A percentile compares a stretch with the other conserved stretches of the same genome.
Evolutionary conservation across 225 moss, liverwort and hornwort species (phyloP).

Genomic region (Ulota crispa): DNA sequence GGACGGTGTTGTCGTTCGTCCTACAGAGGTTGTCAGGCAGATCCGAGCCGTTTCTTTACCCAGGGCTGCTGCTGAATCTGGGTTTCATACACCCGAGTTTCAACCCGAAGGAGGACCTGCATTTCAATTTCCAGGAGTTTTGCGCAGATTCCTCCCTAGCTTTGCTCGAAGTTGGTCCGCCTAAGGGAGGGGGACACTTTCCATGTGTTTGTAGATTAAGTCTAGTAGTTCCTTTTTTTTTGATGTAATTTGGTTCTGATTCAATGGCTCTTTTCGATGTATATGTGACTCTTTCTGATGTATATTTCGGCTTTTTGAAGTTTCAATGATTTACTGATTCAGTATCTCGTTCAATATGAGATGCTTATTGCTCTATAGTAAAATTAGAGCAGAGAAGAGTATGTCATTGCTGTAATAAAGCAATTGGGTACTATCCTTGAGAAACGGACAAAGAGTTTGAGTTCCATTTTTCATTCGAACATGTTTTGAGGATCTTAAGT

Average conservation of each 20-base stretch:
- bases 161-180: conserved; percentile 19
- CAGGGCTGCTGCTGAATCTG: conserved; percentile 12
- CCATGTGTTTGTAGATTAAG: not conserved
- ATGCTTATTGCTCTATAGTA: not conserved
- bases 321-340: not conserved
- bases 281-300: not conserved
- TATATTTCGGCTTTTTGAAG: not conserved
- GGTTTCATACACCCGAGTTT: conserved; percentile 18
- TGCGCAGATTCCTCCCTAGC: conserved; percentile 32
- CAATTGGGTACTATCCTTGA: not conserved
- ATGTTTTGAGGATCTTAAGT: not conserved
- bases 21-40: conserved; percentile 20
- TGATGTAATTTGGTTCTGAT: not conserved
- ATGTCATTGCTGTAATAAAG: not conserved
- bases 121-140: conserved; percentile 1
- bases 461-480: not conserved
- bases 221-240: not conserved
- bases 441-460: not conserved
- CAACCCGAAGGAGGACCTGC: conserved; percentile 23
- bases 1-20: conserved; percentile 41
- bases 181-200: not conserved
- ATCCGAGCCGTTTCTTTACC: not conserved
- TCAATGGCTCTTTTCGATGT: not conserved
- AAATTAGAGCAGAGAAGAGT: not conserved
- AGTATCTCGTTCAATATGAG: not conserved